Percentiles rank a stretch among this genome's conserved stretches.
These are phyloP conservation scores for Acrocalymma vagum DNA, from an alignment of 2,329 filamentous ascomycete genomes.

Conservation along the genomic window DNA sequence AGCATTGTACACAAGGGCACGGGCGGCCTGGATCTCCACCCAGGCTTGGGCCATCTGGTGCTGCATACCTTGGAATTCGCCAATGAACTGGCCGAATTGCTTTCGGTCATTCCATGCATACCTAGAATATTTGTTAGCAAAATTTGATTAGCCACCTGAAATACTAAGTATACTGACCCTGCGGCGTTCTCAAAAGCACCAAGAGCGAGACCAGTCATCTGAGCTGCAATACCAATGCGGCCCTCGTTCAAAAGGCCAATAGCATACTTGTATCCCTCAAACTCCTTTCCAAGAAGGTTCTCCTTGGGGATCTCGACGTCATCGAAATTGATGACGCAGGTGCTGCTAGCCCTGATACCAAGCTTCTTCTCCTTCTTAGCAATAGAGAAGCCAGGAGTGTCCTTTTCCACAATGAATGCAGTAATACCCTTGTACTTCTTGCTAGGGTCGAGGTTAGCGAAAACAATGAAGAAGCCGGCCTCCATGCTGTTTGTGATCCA, in stretches of 20 bases:
- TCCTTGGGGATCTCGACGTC: conserved; percentile 90
- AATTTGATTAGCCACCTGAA: neutral
- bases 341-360: conserved; percentile 93
- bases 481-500: conserved; percentile 99
- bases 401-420: conserved; percentile 94
- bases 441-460: conserved; percentile 90
- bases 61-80: conserved; percentile 99
- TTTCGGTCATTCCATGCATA: conserved; percentile 99
- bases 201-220: conserved; percentile 96
- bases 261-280: conserved; percentile 97
- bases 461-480: conserved; percentile 94
- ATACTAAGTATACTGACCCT: conserved; percentile 58
- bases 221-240: conserved; percentile 95
- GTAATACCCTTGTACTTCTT: conserved; percentile 98
- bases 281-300: conserved; percentile 87
- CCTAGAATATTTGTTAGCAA: conserved; percentile 47
- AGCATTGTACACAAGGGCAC: conserved; percentile 94
- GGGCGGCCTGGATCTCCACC: conserved; percentile 89
- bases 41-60: conserved; percentile 97
- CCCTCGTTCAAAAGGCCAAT: conserved; percentile 95
- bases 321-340: conserved; percentile 97
- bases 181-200: conserved; percentile 96
- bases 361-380: conserved; percentile 99
- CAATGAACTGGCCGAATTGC: conserved; percentile 93
- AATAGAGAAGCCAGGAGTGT: conserved; percentile 86